Evolutionary conservation across 2,329 filamentous ascomycete genomes (phyloP).

Genomic region (Epichloe scottii): DNA sequence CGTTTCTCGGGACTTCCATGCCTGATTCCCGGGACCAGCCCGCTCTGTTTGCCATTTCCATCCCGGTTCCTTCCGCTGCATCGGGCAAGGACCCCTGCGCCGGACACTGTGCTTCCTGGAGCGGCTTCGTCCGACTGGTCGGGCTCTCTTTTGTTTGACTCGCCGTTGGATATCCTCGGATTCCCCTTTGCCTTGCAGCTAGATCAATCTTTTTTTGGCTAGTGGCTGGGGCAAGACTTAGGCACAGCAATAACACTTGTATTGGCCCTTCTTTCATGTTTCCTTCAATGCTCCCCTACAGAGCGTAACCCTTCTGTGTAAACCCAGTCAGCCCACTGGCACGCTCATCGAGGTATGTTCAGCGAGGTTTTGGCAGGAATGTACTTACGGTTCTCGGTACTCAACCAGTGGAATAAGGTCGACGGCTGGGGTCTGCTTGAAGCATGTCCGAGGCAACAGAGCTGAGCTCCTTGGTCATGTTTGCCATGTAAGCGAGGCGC

Average conservation of each 20-base stretch:
- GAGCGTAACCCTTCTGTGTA: background rate
- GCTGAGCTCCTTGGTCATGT: conserved; percentile 24
- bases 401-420: conserved; percentile 4
- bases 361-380: background rate
- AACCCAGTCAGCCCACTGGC: background rate
- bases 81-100: background rate
- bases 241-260: background rate
- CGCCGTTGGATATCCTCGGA: background rate
- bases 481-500: conserved; percentile 38
- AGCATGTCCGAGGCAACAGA: background rate
- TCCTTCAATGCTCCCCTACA: background rate
- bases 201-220: background rate
- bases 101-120: background rate
- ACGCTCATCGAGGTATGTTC: background rate
- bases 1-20: background rate
- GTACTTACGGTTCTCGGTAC: background rate
- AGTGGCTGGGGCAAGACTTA: background rate
- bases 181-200: background rate
- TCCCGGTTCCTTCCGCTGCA: background rate
- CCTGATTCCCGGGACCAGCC: background rate
- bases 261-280: background rate
- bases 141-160: background rate
- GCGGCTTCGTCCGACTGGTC: background rate
- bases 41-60: background rate
- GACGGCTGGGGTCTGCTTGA: background rate